A percentile compares a stretch with the other conserved stretches of the same genome.
phyloP scores from a whole-genome alignment of 352 stramenopile genomes.

The Pythium graminicola region DNA sequence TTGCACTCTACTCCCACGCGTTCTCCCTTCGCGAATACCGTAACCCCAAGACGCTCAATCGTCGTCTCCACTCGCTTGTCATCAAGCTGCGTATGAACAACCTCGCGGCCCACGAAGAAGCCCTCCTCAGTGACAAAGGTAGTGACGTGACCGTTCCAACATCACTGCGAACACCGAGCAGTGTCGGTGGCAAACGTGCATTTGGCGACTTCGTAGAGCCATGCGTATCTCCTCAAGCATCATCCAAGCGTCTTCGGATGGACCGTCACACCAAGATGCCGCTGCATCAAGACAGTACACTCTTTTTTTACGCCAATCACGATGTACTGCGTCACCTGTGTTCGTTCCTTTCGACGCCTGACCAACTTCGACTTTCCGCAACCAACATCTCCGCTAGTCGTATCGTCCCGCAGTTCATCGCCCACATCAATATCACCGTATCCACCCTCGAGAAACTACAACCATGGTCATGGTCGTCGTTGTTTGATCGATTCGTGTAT shows the following conservation, averaged over 20 bases:
- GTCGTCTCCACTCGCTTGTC: conserved; percentile 30
- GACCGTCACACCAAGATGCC: neutral
- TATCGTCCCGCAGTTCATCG: conserved; percentile 22
- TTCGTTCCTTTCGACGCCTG: conserved; percentile 20
- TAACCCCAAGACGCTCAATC: conserved; percentile 30
- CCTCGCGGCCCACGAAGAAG: conserved; percentile 21
- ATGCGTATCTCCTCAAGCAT: neutral
- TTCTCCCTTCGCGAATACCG: conserved; percentile 27
- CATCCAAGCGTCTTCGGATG: conserved; percentile 1
- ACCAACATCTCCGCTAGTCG: conserved; percentile 7
- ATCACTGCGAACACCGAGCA: neutral
- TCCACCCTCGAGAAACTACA: conserved; percentile 15
- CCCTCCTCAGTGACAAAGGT: conserved; percentile 13
- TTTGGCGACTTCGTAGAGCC: neutral
- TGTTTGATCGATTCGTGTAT: conserved; percentile 26
- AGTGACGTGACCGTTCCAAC: neutral
- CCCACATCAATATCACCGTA: conserved; percentile 10
- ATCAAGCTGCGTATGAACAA: conserved; percentile 33
- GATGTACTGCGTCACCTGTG: conserved; percentile 22
- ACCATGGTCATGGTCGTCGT: conserved; percentile 12
- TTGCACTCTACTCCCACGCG: conserved; percentile 30
- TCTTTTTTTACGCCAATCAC: conserved; percentile 23
- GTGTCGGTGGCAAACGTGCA: neutral
- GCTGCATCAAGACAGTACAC: neutral
- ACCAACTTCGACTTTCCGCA: conserved; percentile 13